Base-by-base conservation (phyloP, 2,329 filamentous ascomycete species). In the Fusarium paranaense region DNA sequence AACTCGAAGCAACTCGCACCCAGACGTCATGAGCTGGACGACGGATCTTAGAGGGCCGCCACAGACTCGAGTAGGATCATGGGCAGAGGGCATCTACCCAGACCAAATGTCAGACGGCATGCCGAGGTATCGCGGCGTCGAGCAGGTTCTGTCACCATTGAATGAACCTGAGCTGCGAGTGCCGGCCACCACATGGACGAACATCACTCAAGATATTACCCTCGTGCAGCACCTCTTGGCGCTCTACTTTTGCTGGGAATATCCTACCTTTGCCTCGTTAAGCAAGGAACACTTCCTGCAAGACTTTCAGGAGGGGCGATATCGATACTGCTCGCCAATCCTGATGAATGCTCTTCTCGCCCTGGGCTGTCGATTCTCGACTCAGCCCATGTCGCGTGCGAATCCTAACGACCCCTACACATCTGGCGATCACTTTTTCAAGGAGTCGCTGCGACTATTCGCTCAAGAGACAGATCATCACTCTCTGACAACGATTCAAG, bases 171-270 rank as follows among this genome's bases (percentile, higher is more conserved):
- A 86, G 40, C 81, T 84, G 76, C 84, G 84, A 70, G 79, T 84
- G 1, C 82, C 86, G 0, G 76, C 84, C 0, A 81, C 78, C 5
- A 85, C 84, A 0, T 94, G 92, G 92, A 93, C 92, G 2, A 84
- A 77, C 42, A 86, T 93, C 25, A 92, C 91, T 2, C 78, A 81
- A 4, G 91, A 94, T 72, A 76, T 84, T 14, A 82, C 80, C 14
- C 86, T 94, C 33, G 89, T 94, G 1, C 86, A 91, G 70, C 90
- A 92, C 75, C 84, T 94, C 11, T 82, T 94, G 62, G 86, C 88
- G 0, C 83, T 93, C 35, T 94, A 94, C 82, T 94, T 94, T 74
- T 93, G 91, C 83, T 94, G 92, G 89, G 90, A 93, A 73, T 94
- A 95, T 79, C 91, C 93, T 4, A 94, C 92, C 14, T 94, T 94